Percentiles rank a stretch among this genome's conserved stretches.
Conservation (phyloP, 2,329 filamentous ascomycete genomes). For the Exophiala sp. region DNA sequence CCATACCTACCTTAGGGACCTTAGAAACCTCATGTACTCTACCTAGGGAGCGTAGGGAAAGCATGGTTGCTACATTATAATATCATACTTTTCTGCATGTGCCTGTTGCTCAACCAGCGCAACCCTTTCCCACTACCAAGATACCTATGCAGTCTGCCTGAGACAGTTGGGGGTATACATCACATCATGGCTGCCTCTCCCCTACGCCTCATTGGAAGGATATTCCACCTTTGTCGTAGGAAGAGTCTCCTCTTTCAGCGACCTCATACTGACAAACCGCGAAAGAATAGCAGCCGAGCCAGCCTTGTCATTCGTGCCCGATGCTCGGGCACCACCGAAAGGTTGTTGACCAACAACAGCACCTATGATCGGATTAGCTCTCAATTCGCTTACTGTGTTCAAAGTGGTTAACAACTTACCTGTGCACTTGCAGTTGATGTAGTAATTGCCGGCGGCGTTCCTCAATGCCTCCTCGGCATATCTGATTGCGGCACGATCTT, state of each 20-base stretch:
- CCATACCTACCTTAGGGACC: no score
- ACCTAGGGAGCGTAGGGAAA: no score
- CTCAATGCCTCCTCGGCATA: conserved; percentile 65
- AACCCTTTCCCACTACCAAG: conserved; percentile 2
- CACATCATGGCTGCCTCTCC: not conserved
- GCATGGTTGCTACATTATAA: no score
- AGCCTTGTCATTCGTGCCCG: conserved; percentile 55
- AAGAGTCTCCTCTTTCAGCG: conserved; percentile 53
- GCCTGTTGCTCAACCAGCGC: not conserved
- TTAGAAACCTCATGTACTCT: no score
- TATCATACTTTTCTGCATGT: not conserved
- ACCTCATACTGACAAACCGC: conserved; percentile 51
- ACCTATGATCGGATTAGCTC: conserved; percentile 27
- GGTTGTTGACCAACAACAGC: conserved; percentile 47
- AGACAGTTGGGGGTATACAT: conserved; percentile 6
- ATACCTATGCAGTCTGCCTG: conserved; percentile 1
- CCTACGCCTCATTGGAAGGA: conserved; percentile 46
- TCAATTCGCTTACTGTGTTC: not conserved
- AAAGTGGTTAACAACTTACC: conserved; percentile 33
- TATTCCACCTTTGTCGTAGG: conserved; percentile 45
- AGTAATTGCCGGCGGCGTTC: conserved; percentile 75
- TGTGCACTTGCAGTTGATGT: conserved; percentile 73
- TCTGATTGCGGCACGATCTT: conserved; percentile 59
- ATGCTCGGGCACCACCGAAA: conserved; percentile 51
- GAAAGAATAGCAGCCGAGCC: conserved; percentile 48